These are phyloP conservation scores for Sporothrix brunneoviolacea DNA, from an alignment of 2,329 filamentous ascomycete species.

Conservation along the genomic window DNA sequence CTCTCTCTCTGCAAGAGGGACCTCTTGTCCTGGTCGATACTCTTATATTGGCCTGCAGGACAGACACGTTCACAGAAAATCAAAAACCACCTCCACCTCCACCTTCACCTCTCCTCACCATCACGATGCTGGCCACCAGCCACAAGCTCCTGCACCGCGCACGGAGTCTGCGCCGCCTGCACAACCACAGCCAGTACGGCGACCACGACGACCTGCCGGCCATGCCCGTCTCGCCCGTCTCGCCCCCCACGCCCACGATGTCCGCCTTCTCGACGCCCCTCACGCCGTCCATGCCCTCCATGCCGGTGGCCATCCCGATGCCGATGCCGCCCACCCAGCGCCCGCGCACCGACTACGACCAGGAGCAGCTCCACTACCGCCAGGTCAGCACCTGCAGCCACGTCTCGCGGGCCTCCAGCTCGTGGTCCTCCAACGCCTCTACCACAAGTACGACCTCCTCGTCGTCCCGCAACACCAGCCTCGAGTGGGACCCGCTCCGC, in stretches of 20 bases:
- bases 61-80: not conserved
- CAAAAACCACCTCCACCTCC: not conserved
- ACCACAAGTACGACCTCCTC: conserved; percentile 9
- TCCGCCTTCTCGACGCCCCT: not conserved
- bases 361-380: conserved; percentile 13
- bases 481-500: conserved; percentile 29
- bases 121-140: conserved; percentile 11
- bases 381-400: conserved; percentile 18
- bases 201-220: conserved; percentile 8
- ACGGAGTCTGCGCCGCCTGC: conserved; percentile 15
- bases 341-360: not conserved
- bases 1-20: not conserved
- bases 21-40: no score
- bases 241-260: not conserved
- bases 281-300: not conserved
- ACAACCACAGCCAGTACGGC: conserved; percentile 1
- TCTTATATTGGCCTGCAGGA: no score
- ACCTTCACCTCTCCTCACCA: not conserved
- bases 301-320: conserved; percentile 8
- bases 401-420: conserved; percentile 21
- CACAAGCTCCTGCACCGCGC: conserved; percentile 17
- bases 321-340: conserved; percentile 7
- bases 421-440: conserved; percentile 14
- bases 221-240: conserved; percentile 4
- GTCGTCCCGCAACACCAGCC: not conserved